These are phyloP conservation scores for Gillenia trifoliata DNA, from an alignment of 306 rosid genomes.

Conservation along the genomic window DNA sequence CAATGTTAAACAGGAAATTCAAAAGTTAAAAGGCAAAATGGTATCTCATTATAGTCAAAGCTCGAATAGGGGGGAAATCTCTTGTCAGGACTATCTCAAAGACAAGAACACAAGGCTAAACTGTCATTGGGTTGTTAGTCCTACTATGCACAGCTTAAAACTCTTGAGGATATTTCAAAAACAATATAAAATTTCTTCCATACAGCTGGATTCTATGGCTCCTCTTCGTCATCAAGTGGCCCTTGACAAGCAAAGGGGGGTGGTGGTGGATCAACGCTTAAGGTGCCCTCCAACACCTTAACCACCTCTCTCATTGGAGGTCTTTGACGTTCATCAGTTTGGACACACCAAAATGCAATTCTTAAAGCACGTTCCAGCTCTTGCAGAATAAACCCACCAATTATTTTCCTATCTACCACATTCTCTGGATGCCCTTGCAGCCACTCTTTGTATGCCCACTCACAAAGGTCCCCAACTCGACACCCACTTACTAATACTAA, in stretches of 20 bases:
- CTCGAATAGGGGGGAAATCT: neutral
- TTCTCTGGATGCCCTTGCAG: conserved; percentile 38
- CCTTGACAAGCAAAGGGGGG: conserved; percentile 41
- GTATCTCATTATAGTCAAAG: neutral
- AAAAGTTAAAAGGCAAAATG: neutral
- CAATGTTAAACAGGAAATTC: neutral
- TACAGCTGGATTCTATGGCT: conserved; percentile 22
- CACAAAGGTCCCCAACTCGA: conserved; percentile 29
- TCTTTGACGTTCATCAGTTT: conserved; percentile 47
- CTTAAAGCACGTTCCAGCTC: conserved; percentile 62
- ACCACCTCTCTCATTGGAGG: conserved; percentile 77
- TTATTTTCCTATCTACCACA: conserved; percentile 51
- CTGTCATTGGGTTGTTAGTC: conserved; percentile 48
- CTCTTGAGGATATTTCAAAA: neutral
- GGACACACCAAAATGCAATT: conserved; percentile 83
- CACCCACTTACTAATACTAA: conserved; percentile 49
- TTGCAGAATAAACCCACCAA: conserved; percentile 30
- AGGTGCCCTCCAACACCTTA: conserved; percentile 67
- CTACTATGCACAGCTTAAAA: conserved; percentile 43
- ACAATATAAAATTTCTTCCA: conserved; percentile 8
- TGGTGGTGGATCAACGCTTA: conserved; percentile 68
- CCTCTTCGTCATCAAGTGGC: conserved; percentile 22
- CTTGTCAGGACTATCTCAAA: conserved; percentile 13
- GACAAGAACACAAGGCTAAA: neutral
- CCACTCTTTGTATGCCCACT: conserved; percentile 67